These are phyloP conservation scores for Rhizophagus clarus DNA, from an alignment of 192 early-diverging fungal genomes.

Conservation along the genomic window DNA sequence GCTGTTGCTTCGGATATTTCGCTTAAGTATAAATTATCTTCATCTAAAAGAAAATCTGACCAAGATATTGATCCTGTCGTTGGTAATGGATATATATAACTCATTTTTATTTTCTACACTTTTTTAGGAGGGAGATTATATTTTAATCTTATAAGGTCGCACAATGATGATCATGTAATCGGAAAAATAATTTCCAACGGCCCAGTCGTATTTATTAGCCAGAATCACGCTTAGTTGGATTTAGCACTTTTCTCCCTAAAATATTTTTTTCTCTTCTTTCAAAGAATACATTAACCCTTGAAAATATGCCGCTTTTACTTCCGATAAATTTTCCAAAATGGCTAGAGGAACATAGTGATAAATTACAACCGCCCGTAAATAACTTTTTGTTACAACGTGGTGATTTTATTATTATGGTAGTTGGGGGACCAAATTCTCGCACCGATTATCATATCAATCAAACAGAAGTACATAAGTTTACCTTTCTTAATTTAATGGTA, in stretches of 20 bases:
- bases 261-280: no score
- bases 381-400: constrained; percentile 84
- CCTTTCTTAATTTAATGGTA: neutral
- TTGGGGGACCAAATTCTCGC: constrained; percentile 92
- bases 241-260: no score
- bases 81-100: constrained; percentile 55
- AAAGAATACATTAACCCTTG: neutral
- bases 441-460: constrained; percentile 98
- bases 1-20: constrained; percentile 61
- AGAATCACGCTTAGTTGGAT: no score
- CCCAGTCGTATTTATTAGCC: no score
- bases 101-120: constrained; percentile 40
- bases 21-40: constrained; percentile 44
- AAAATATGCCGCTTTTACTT: constrained; percentile 52
- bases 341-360: constrained; percentile 79
- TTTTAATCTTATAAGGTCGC: no score
- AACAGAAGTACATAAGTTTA: constrained; percentile 70
- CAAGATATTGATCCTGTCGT: constrained; percentile 60
- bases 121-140: no score
- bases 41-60: constrained; percentile 49
- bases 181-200: no score
- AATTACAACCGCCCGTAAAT: constrained; percentile 91
- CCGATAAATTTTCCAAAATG: constrained; percentile 92
- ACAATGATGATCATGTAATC: no score
- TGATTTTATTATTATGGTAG: constrained; percentile 91